Conservation (phyloP, 768 basidiomycete species). For the Pleurotus giganteus region DNA sequence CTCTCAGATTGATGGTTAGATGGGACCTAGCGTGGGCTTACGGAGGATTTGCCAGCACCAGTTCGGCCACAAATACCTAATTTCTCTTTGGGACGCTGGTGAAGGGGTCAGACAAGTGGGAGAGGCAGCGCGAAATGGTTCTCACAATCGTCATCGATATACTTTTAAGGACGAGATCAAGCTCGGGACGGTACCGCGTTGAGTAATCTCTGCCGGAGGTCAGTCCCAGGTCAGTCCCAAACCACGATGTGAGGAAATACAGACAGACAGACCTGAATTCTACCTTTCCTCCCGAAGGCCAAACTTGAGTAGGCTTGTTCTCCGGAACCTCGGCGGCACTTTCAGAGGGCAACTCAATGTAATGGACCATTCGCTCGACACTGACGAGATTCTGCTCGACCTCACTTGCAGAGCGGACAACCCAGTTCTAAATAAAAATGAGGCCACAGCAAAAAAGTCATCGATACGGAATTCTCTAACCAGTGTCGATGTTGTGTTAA, state of each 20-base stretch:
- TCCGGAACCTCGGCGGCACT: slow-evolving; percentile 70
- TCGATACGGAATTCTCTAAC: slow-evolving; percentile 44
- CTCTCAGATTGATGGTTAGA: not conserved
- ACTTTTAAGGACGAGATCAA: slow-evolving; percentile 78
- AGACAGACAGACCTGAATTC: slow-evolving; percentile 61
- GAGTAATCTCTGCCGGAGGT: slow-evolving; percentile 55
- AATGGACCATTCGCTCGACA: slow-evolving; percentile 84
- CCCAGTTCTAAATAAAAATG: slow-evolving; percentile 58
- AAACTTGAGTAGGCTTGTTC: slow-evolving; percentile 47
- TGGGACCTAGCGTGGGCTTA: slow-evolving; percentile 24
- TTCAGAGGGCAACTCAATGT: slow-evolving; percentile 71
- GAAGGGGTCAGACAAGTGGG: slow-evolving; percentile 5
- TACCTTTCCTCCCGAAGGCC: slow-evolving; percentile 76
- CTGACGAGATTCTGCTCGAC: slow-evolving; percentile 91
- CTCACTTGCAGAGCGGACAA: slow-evolving; percentile 80
- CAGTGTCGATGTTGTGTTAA: slow-evolving; percentile 80
- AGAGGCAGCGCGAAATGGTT: not conserved
- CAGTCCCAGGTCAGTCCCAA: too few species aligned
- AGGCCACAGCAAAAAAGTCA: slow-evolving; percentile 6
- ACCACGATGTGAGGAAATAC: not conserved
- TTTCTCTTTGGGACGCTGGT: slow-evolving; percentile 75
- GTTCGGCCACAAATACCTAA: slow-evolving; percentile 89
- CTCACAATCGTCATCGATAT: slow-evolving; percentile 69
- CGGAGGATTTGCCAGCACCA: slow-evolving; percentile 77
- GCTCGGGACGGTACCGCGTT: slow-evolving; percentile 73